Conservation (phyloP, 306 rosid species). For the Cyamopsis tetragonoloba region DNA sequence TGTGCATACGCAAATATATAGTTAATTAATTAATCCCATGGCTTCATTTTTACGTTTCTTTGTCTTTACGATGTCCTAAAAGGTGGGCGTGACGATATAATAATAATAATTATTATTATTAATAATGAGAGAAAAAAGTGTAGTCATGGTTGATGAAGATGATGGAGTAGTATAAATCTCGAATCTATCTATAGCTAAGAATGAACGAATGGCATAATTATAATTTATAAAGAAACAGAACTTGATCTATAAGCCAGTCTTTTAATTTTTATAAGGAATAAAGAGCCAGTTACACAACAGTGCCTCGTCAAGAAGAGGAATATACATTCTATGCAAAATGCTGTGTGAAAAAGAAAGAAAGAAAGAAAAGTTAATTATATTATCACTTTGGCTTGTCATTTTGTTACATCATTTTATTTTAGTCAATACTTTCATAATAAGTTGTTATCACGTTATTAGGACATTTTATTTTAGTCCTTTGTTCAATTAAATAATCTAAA, state of each 20-base stretch:
- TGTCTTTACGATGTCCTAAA: constrained; percentile 39
- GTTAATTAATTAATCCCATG: constrained; percentile 10
- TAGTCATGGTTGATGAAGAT: constrained; percentile 23
- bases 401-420: no score
- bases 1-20: neutral
- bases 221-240: constrained; percentile 28
- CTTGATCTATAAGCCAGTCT: constrained; percentile 31
- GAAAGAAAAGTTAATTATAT: no score
- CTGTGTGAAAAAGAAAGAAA: no score
- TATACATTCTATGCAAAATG: neutral
- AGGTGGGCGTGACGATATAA: constrained; percentile 28
- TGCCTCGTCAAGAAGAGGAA: constrained; percentile 24
- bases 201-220: neutral
- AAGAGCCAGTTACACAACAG: neutral
- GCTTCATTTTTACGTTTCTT: constrained; percentile 45
- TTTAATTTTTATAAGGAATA: constrained; percentile 32
- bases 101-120: no score
- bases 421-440: no score
- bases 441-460: no score
- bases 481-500: no score
- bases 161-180: constrained; percentile 11
- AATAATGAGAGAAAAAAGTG: constrained; percentile 5
- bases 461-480: no score
- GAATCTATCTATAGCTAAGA: constrained; percentile 17
- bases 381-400: no score